Evolutionary conservation across 2,329 filamentous ascomycete genomes (phyloP), one percentile per base, ranked within the genome.

Genomic region (Acrocalymma vagum): DNA sequence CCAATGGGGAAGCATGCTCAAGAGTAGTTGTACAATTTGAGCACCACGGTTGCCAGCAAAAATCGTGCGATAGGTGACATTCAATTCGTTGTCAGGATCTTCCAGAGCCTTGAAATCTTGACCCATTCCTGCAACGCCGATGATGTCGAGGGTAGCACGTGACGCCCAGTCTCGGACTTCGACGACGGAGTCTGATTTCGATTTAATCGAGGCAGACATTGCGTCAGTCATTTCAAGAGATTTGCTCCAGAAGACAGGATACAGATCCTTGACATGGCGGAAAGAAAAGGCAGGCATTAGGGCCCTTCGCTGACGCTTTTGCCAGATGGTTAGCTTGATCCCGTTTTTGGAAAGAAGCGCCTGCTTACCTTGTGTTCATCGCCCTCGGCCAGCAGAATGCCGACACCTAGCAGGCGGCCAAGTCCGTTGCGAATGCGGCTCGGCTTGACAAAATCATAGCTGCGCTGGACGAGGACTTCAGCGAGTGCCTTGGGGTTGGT

Each of bases 351-450:
- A 3, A 11, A 21, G 26, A 33, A 9, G n/a, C 18, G 14, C 2
- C 3, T 14, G 34, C 53, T 23, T 57, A 82, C 74, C 72, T 87
- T 94, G 69, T 96, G 93, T 59, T 92, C 88, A 9, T 95, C 88
- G n/a, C 92, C 92, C 69, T 96, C 92, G 2, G 90, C 88, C 9
- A 96, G 74, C 24, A 96, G 71, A 10, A 93, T 73, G 8, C 88
- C 88, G 9, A 85, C 72, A 8, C 90, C 87, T 9, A 93, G 75
- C 17, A 91, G 75, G 15, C 82, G 77, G 5, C 79, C 81, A 4
- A 93, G 72, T 2, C 78, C 76, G 28, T 70, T 70, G 22, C 81
- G 62, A n/a, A 78, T 46, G 4, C 71, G 65, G 8, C 38, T 38
- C 0, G 76, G 76, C 58, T 78, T 79, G 44, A 77, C 59, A 52